These are phyloP conservation scores for Amanita thiersii DNA, from an alignment of 768 basidiomycete genomes.

Conservation along the genomic window DNA sequence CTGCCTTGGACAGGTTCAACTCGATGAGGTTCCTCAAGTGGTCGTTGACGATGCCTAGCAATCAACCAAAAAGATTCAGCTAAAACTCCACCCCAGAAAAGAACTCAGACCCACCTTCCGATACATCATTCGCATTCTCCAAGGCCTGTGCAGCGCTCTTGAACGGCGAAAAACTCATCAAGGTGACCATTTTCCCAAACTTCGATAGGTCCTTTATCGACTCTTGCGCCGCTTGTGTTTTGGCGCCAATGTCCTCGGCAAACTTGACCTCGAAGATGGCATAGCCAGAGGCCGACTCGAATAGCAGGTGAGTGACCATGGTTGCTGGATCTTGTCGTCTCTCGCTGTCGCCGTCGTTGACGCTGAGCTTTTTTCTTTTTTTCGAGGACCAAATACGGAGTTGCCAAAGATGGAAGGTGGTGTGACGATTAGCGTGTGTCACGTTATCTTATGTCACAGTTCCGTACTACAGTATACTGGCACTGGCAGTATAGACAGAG, in stretches of 20 bases:
- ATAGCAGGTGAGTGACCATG: slow-evolving; percentile 81
- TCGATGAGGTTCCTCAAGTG: slow-evolving; percentile 79
- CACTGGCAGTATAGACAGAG: too few species aligned
- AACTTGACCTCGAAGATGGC: slow-evolving; percentile 86
- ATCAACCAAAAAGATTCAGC: slow-evolving; percentile 7
- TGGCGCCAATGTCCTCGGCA: slow-evolving; percentile 79
- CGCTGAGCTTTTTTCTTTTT: slow-evolving; percentile 24
- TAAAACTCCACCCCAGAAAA: not conserved
- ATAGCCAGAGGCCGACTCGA: slow-evolving; percentile 93
- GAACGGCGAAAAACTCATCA: slow-evolving; percentile 90
- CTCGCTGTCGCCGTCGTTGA: slow-evolving; percentile 27
- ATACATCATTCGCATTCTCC: slow-evolving; percentile 93
- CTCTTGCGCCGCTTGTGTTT: slow-evolving; percentile 71
- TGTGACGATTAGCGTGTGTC: not conserved
- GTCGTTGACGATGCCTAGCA: slow-evolving; percentile 75
- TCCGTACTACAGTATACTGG: too few species aligned
- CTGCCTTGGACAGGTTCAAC: slow-evolving; percentile 75
- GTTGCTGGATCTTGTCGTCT: slow-evolving; percentile 20
- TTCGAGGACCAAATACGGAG: slow-evolving; percentile 13
- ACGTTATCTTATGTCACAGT: not conserved
- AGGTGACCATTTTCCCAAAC: slow-evolving; percentile 87
- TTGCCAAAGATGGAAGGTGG: slow-evolving; percentile 6
- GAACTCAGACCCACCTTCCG: slow-evolving; percentile 79
- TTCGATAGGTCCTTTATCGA: slow-evolving; percentile 82
- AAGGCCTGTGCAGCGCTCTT: slow-evolving; percentile 89